Conservation (phyloP, 129 eudicot genomes). For the Escallonia herrerae region DNA sequence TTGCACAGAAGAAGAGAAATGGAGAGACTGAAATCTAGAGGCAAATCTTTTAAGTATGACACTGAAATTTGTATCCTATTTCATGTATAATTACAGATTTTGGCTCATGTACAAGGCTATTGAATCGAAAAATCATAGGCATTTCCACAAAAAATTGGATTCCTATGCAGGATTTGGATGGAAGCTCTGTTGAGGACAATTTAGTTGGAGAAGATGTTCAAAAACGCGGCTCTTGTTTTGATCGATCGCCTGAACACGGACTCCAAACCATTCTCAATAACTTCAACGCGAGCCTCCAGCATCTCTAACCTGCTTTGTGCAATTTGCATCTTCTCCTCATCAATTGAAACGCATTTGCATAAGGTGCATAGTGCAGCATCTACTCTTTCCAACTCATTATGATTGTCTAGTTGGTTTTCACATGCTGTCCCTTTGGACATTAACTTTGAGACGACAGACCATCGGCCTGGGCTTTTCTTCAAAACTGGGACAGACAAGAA, state of each 20-base stretch:
- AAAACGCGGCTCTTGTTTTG: conserved; percentile 36
- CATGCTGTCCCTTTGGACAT: conserved; percentile 15
- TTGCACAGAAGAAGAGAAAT: too few relatives aligned
- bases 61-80: not conserved
- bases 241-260: conserved; percentile 40
- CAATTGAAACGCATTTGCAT: not conserved
- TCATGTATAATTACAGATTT: too few relatives aligned
- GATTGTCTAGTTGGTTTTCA: conserved; percentile 13
- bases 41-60: too few relatives aligned
- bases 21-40: too few relatives aligned
- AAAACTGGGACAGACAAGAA: conserved; percentile 32
- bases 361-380: conserved; percentile 6
- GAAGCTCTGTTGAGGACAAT: not conserved
- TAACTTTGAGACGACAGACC: conserved; percentile 30
- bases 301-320: conserved; percentile 9
- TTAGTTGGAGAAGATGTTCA: conserved; percentile 31
- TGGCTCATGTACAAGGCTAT: not conserved
- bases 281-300: conserved; percentile 33
- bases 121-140: too few relatives aligned
- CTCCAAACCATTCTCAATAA: conserved; percentile 46
- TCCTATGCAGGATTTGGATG: not conserved
- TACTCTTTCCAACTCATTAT: conserved; percentile 23
- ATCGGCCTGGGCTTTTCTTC: conserved; percentile 23
- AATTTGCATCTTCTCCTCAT: not conserved
- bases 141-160: not conserved